Conservation (phyloP, 2,329 filamentous ascomycete genomes). For the Ascochyta viciae-villosae region DNA sequence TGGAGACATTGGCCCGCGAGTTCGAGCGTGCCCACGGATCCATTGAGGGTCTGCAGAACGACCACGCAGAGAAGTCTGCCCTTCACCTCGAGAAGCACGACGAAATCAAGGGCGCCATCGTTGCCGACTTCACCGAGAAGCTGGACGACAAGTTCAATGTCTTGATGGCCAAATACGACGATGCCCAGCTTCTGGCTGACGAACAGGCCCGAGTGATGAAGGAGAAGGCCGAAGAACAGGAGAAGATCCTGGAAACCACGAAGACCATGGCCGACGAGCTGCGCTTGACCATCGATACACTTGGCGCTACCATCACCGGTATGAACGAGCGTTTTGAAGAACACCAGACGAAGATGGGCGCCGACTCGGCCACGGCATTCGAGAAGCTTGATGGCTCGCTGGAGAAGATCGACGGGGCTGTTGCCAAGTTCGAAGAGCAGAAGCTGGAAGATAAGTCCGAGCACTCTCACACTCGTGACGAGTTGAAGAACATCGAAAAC, state of each 20-base stretch:
- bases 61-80: conserved; percentile 69
- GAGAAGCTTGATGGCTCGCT: conserved; percentile 68
- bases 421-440: conserved; percentile 75
- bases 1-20: conserved; percentile 79
- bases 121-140: conserved; percentile 62
- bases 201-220: conserved; percentile 76
- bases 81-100: conserved; percentile 65
- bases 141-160: conserved; percentile 81
- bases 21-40: conserved; percentile 86
- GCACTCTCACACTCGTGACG: conserved; percentile 81
- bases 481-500: conserved; percentile 76
- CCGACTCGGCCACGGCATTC: conserved; percentile 87
- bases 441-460: conserved; percentile 77
- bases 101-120: conserved; percentile 62
- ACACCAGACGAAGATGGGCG: conserved; percentile 83
- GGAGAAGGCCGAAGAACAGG: conserved; percentile 73
- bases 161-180: conserved; percentile 86
- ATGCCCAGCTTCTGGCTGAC: conserved; percentile 76
- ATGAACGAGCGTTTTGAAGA: conserved; percentile 72
- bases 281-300: conserved; percentile 82
- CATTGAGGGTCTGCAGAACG: conserved; percentile 81
- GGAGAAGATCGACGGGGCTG: conserved; percentile 80
- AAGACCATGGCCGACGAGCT: conserved; percentile 87
- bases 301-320: conserved; percentile 67
- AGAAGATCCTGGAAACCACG: conserved; percentile 75